Evolutionary conservation across 2,329 filamentous ascomycete genomes (phyloP), one percentile per base, ranked within the genome.

Genomic region (Sporothrix protearum): DNA sequence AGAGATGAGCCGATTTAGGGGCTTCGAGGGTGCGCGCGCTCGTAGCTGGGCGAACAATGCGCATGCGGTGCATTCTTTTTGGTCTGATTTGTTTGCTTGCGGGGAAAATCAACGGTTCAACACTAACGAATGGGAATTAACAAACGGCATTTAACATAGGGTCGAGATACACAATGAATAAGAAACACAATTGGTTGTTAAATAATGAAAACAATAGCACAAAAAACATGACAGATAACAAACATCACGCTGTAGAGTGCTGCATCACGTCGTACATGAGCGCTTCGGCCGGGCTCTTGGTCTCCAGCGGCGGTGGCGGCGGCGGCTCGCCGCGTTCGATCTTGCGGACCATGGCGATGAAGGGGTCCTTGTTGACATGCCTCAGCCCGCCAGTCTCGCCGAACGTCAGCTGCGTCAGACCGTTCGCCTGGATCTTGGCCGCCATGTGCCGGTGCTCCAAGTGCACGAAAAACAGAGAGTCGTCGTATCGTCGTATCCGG

Each of bases 1-100:
- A 83, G 91, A 61, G 91, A 93, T 75, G 91, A 93, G 81, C 91
- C 91, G 12, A 92, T 92, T 73, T 92, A 75, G 77, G 28, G 77
- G 28, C 45, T 7, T 19, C 2, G 7, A 77, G 28, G 25, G 28
- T 19, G 7, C 12, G n/a, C n/a, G n/a, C n/a, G n/a, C n/a, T n/a
- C n/a, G 22, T 12, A 25, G 19, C n/a, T 16, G 3, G 39, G 22
- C 28, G 3, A 16, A 33, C 30, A n/a, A 8, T 51, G 10, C 25
- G 5, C 19, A 53, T 53, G n/a, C 59, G 14, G n/a, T 63, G 57
- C 19, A 19, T 47, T 22, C 42, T 1, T 7, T 36, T 36, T 36
- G 33, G 33, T 36, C 8, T 36, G n/a, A 47, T 19, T 45, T 47
- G 4, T 14, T 2, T 61, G 55, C 51, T 33, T 57, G 28, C 53